Conservation (phyloP, 2,329 filamentous ascomycete genomes). For the Rhinocladiella mackenziei region DNA sequence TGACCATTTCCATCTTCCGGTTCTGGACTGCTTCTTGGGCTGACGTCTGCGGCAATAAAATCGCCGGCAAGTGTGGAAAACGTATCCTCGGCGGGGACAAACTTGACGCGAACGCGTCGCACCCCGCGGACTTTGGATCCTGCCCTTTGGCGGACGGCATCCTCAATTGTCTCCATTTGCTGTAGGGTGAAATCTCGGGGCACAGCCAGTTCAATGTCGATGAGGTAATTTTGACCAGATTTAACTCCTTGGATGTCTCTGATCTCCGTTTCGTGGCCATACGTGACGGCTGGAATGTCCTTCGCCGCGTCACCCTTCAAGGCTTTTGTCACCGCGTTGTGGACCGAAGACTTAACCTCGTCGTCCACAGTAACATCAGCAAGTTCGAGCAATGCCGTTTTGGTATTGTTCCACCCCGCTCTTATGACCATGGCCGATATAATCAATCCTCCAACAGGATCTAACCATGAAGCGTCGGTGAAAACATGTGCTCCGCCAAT, state of each 20-base stretch:
- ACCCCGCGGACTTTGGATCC: constrained; percentile 78
- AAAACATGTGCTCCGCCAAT: constrained; percentile 88
- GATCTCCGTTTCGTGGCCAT: constrained; percentile 62
- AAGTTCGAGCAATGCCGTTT: constrained; percentile 75
- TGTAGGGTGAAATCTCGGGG: constrained; percentile 72
- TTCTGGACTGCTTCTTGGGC: constrained; percentile 55
- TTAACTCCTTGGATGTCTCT: constrained; percentile 84
- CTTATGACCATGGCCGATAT: constrained; percentile 93
- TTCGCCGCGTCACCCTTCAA: constrained; percentile 43
- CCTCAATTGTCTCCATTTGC: constrained; percentile 65
- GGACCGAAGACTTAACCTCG: constrained; percentile 71
- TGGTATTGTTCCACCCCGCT: constrained; percentile 82
- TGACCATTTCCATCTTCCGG: constrained; percentile 53
- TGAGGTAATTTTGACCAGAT: constrained; percentile 91
- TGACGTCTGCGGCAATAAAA: constrained; percentile 65
- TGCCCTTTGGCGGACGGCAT: constrained; percentile 65
- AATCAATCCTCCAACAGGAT: constrained; percentile 85
- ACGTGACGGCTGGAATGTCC: constrained; percentile 39
- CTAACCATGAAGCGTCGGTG: constrained; percentile 81
- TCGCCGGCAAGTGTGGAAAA: constrained; percentile 67
- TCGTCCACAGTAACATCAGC: constrained; percentile 86
- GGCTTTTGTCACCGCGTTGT: constrained; percentile 59
- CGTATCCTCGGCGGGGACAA: constrained; percentile 64
- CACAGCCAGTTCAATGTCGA: constrained; percentile 82
- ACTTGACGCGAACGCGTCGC: constrained; percentile 76